These are phyloP conservation scores for Coniochaeta sp. DNA, from an alignment of 2,329 filamentous ascomycete species.

Conservation along the genomic window DNA sequence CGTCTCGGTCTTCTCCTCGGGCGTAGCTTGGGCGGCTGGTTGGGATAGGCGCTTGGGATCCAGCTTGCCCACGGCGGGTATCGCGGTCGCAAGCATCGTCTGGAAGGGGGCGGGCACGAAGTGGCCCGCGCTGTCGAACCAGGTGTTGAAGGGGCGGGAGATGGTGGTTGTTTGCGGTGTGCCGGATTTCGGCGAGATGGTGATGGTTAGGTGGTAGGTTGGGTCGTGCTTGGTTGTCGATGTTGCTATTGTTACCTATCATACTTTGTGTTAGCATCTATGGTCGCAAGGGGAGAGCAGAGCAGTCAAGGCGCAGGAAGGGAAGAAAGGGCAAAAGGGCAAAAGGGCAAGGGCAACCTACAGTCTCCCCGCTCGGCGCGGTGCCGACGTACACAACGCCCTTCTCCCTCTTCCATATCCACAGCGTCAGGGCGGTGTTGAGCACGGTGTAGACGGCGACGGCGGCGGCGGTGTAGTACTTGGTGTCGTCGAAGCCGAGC, in stretches of 20 bases:
- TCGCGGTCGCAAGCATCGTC: slow-evolving; percentile 62
- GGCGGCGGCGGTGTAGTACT: slow-evolving; percentile 71
- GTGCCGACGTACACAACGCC: slow-evolving; percentile 73
- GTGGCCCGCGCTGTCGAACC: slow-evolving; percentile 68
- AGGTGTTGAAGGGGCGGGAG: slow-evolving; percentile 60
- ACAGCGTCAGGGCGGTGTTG: slow-evolving; percentile 72
- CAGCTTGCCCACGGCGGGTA: slow-evolving; percentile 57
- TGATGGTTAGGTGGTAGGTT: slow-evolving; percentile 69
- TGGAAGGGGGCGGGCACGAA: slow-evolving; percentile 74
- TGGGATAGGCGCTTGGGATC: slow-evolving; percentile 59
- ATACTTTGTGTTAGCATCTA: not conserved
- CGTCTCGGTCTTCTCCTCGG: slow-evolving; percentile 22
- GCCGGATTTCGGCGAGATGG: slow-evolving; percentile 34
- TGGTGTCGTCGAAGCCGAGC: slow-evolving; percentile 80
- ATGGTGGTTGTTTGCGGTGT: slow-evolving; percentile 43
- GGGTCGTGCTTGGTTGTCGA: slow-evolving; percentile 73
- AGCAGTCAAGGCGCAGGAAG: no score
- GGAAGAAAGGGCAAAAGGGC: no score
- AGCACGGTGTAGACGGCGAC: slow-evolving; percentile 73
- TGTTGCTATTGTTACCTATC: slow-evolving; percentile 69
- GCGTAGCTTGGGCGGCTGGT: no score
- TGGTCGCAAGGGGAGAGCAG: no score
- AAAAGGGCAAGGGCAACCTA: no score
- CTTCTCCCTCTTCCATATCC: slow-evolving; percentile 79
- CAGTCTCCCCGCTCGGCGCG: slow-evolving; percentile 58